These are phyloP conservation scores for Samsoniella hepiali DNA, from an alignment of 2,329 filamentous ascomycete species.

Conservation along the genomic window DNA sequence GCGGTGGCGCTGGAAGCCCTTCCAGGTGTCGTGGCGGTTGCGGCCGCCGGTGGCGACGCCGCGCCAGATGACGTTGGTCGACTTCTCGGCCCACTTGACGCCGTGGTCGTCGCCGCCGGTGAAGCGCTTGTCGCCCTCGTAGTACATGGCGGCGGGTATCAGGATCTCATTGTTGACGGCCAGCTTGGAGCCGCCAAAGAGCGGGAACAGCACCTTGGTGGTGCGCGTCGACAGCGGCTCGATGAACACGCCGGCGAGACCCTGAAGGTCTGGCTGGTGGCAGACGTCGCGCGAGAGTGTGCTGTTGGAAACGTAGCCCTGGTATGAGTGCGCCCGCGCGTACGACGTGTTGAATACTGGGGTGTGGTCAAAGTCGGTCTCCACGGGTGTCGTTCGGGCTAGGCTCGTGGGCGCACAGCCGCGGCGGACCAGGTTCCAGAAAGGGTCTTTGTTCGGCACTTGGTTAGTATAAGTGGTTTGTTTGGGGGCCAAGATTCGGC, in stretches of 20 bases:
- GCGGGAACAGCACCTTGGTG: conserved; percentile 57
- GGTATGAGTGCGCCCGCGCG: conserved; percentile 46
- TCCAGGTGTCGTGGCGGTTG: conserved; percentile 62
- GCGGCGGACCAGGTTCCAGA: conserved; percentile 55
- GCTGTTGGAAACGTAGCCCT: conserved; percentile 61
- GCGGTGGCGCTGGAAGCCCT: conserved; percentile 69
- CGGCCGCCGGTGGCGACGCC: conserved; percentile 64
- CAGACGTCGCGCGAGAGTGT: conserved; percentile 60
- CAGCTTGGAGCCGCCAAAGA: conserved; percentile 68
- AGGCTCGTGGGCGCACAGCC: conserved; percentile 62
- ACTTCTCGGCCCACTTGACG: conserved; percentile 55
- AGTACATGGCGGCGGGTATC: conserved; percentile 68
- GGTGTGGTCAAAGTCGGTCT: conserved; percentile 43
- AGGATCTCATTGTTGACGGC: conserved; percentile 68
- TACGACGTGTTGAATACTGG: conserved; percentile 45
- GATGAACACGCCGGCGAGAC: conserved; percentile 63
- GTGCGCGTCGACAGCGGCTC: conserved; percentile 54
- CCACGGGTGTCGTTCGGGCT: conserved; percentile 47
- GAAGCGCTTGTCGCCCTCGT: conserved; percentile 60
- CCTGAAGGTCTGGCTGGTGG: conserved; percentile 61
- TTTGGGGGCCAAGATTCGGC: too few species aligned
- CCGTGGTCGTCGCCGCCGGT: conserved; percentile 54
- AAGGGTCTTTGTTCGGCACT: conserved; percentile 41
- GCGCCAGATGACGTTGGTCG: conserved; percentile 56
- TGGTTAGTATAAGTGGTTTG: not conserved